phyloP scores from a whole-genome alignment of 192 early-diverging fungal genomes.

The Coemansia sp. region DNA sequence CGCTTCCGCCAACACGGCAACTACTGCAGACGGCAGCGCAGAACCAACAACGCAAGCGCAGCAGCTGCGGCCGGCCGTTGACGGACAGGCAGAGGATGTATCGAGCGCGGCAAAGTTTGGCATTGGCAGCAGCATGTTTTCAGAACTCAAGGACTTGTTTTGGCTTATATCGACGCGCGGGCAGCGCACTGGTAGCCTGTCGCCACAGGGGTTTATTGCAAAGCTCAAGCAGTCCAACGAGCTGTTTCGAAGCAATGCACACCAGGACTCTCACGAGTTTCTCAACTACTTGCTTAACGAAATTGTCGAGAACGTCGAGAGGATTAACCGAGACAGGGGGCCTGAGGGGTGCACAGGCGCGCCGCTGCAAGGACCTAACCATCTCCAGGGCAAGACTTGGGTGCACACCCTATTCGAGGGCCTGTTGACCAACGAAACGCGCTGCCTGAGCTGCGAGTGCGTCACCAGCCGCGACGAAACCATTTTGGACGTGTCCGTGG shows the following conservation, averaged over 20 bases:
- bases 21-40: neutral
- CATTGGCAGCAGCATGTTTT: constrained; percentile 79
- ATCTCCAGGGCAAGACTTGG: constrained; percentile 62
- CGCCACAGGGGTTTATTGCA: constrained; percentile 77
- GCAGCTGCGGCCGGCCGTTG: constrained; percentile 17
- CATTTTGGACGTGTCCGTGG: constrained; percentile 93
- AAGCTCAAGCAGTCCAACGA: constrained; percentile 95
- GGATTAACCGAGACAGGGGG: constrained; percentile 56
- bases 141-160: constrained; percentile 82
- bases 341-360: constrained; percentile 13
- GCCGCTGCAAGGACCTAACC: constrained; percentile 18
- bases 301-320: constrained; percentile 79
- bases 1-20: neutral
- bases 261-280: constrained; percentile 99
- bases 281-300: constrained; percentile 91
- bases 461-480: constrained; percentile 90
- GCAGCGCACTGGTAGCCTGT: constrained; percentile 77
- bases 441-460: constrained; percentile 94
- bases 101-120: constrained; percentile 48
- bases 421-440: constrained; percentile 90
- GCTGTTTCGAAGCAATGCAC: constrained; percentile 86
- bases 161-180: constrained; percentile 73
- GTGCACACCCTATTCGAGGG: constrained; percentile 96
- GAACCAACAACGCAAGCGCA: neutral
- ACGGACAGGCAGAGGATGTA: constrained; percentile 12